A percentile compares a stretch with the other conserved stretches of the same genome.
Evolutionary conservation across 139 green algal genomes (phyloP).

Genomic region (Nannochloris sp.): DNA sequence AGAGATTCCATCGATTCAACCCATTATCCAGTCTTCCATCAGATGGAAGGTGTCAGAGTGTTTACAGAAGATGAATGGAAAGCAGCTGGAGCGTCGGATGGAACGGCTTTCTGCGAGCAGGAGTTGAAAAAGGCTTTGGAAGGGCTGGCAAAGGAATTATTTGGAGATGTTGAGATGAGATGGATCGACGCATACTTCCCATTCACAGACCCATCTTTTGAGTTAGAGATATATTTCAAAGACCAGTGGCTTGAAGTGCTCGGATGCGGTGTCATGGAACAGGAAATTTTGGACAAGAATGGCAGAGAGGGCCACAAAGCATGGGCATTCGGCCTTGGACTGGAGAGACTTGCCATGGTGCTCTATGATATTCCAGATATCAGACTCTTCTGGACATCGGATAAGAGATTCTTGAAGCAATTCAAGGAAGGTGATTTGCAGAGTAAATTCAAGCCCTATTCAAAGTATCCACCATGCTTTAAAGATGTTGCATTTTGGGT

Average conservation of each 20-base stretch:
- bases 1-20: constrained; percentile 95
- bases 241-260: constrained; percentile 98
- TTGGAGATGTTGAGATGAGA: constrained; percentile 74
- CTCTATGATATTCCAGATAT: constrained; percentile 99
- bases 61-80: constrained; percentile 33
- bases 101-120: constrained; percentile 31
- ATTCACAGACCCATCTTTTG: constrained; percentile 95
- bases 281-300: constrained; percentile 78
- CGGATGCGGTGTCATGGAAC: constrained; percentile 93
- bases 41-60: constrained; percentile 94
- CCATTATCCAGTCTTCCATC: constrained; percentile 99
- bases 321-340: constrained; percentile 66
- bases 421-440: constrained; percentile 62
- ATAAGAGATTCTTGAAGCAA: constrained; percentile 87
- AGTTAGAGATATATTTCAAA: constrained; percentile 99
- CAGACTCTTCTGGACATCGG: constrained; percentile 86
- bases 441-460: constrained; percentile 87
- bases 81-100: constrained; percentile 16
- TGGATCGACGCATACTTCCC: constrained; percentile 99
- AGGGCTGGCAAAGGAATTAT: constrained; percentile 79
- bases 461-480: constrained; percentile 91
- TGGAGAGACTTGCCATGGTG: constrained; percentile 97
- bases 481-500: constrained; percentile 99
- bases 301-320: constrained; percentile 25
- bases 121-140: constrained; percentile 92